Evolutionary conservation across 768 basidiomycete species (phyloP).

Genomic region (Tylopilus plumbeoviolaceoides): DNA sequence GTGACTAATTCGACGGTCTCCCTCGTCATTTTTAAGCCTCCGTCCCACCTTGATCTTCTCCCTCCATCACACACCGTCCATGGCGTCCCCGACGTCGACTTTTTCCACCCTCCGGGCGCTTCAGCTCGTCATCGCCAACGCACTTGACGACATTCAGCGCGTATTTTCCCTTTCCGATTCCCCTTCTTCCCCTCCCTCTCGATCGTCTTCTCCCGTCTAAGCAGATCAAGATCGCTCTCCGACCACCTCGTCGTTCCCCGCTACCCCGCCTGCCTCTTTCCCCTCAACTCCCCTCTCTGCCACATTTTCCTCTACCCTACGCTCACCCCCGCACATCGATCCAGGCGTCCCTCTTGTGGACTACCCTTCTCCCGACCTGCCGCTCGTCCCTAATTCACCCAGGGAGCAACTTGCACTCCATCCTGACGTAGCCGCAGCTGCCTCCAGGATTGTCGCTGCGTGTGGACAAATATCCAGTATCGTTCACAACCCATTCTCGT

Average conservation of each 20-base stretch:
- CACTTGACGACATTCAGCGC: constrained; percentile 63
- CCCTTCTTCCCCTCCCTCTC: constrained; percentile 12
- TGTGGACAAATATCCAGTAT: constrained; percentile 62
- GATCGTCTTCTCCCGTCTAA: constrained; percentile 16
- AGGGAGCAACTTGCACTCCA: constrained; percentile 56
- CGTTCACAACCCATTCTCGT: constrained; percentile 64
- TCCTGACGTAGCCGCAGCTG: constrained; percentile 56
- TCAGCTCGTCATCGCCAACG: constrained; percentile 62
- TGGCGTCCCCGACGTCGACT: constrained; percentile 44
- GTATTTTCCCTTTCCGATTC: constrained; percentile 38
- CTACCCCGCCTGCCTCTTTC: constrained; percentile 25
- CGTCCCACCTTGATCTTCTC: constrained; percentile 7
- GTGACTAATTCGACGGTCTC: constrained; percentile 15
- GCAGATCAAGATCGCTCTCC: constrained; percentile 33
- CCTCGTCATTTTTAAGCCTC: constrained; percentile 16
- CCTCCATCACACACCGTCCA: constrained; percentile 13
- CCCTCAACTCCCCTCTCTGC: constrained; percentile 30
- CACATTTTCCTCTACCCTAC: constrained; percentile 16
- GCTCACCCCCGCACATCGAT: constrained; percentile 6
- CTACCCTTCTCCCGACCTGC: constrained; percentile 54
- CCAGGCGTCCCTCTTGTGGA: constrained; percentile 26
- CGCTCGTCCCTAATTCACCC: constrained; percentile 42
- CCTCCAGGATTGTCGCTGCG: constrained; percentile 63
- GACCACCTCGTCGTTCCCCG: constrained; percentile 17
- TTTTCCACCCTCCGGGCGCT: constrained; percentile 61